Percentiles rank a stretch among this genome's conserved stretches.
These are phyloP conservation scores for Acacia concinna DNA, from an alignment of 331 rosid species.

Conservation along the genomic window DNA sequence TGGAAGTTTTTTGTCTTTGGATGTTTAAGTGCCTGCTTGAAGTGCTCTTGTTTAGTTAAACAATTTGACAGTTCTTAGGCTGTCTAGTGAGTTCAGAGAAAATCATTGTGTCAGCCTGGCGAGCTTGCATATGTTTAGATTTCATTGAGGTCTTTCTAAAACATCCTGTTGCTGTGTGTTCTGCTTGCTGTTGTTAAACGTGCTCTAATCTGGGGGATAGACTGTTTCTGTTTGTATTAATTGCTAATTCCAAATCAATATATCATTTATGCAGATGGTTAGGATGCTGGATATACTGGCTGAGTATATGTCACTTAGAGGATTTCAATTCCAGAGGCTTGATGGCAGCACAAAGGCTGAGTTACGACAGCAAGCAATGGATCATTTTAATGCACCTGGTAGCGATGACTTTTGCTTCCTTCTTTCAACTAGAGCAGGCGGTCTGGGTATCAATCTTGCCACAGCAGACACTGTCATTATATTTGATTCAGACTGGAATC, in stretches of 20 bases:
- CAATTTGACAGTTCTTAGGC: neutral
- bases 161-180: neutral
- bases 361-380: conserved; percentile 98
- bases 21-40: neutral
- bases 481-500: conserved; percentile 99
- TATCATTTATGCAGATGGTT: conserved; percentile 79
- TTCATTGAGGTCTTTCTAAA: neutral
- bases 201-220: neutral
- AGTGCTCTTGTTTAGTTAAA: neutral
- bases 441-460: conserved; percentile 97
- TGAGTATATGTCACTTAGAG: conserved; percentile 86
- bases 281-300: conserved; percentile 96
- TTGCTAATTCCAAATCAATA: conserved; percentile 7
- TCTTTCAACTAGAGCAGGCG: conserved; percentile 99
- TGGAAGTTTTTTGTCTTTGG: neutral
- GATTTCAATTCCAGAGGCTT: conserved; percentile 97
- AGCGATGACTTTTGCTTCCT: conserved; percentile 99
- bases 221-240: neutral
- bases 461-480: conserved; percentile 98
- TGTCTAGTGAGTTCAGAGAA: neutral
- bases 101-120: neutral
- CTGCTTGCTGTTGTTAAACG: neutral
- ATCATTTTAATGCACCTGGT: conserved; percentile 97
- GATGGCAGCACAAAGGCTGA: conserved; percentile 99
- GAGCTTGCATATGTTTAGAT: no score